Evolutionary conservation across 2,329 filamentous ascomycete genomes (phyloP).

Genomic region (Talaromyces funiculosus): DNA sequence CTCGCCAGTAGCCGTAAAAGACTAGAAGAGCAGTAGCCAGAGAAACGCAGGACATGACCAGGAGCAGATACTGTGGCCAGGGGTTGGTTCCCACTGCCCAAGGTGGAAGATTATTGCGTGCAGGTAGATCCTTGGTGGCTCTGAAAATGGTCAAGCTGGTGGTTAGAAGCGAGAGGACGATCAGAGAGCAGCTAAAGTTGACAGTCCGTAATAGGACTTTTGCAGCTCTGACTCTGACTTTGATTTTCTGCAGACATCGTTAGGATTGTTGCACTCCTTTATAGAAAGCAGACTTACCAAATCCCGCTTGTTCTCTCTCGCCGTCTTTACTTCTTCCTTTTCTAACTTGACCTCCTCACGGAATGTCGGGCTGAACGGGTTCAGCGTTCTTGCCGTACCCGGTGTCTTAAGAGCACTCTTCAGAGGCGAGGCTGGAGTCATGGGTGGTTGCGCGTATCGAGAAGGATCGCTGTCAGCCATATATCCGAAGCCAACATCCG

Average conservation of each 20-base stretch:
- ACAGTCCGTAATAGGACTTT: conserved; percentile 93
- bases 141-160: conserved; percentile 92
- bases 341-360: conserved; percentile 80
- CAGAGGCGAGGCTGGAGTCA: conserved; percentile 69
- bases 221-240: conserved; percentile 81
- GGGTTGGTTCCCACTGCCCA: conserved; percentile 75
- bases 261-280: background rate
- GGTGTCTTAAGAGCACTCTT: conserved; percentile 89
- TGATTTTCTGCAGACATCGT: conserved; percentile 64
- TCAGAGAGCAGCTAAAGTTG: conserved; percentile 94
- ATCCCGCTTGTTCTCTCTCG: conserved; percentile 81
- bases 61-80: conserved; percentile 85
- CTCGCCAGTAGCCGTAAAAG: conserved; percentile 79
- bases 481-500: conserved; percentile 90
- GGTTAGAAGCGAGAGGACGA: conserved; percentile 84
- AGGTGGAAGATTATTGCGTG: conserved; percentile 72
- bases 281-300: no score
- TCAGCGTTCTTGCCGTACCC: conserved; percentile 70
- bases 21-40: conserved; percentile 72
- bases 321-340: conserved; percentile 73
- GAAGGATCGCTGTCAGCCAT: conserved; percentile 56
- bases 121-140: conserved; percentile 67
- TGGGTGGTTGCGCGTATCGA: conserved; percentile 46
- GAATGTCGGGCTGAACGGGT: conserved; percentile 87
- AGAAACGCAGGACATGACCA: conserved; percentile 73